Evolutionary conservation across 1,139 yeast genomes (phyloP).

Genomic region (Scheffersomyces illinoinensis): DNA sequence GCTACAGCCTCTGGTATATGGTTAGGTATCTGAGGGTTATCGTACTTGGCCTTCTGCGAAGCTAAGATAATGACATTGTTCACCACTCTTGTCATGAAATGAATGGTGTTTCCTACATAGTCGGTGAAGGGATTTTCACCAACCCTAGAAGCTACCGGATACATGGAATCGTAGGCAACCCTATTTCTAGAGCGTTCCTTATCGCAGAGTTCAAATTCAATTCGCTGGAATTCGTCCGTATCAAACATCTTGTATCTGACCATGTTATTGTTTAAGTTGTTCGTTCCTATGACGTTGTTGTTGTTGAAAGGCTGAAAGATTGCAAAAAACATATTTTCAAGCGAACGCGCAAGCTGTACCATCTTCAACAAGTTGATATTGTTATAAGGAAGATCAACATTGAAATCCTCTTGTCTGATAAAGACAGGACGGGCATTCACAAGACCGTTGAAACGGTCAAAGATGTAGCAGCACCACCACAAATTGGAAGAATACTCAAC

Average conservation of each 20-base stretch:
- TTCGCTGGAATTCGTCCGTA: slow-evolving; percentile 24
- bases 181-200: slow-evolving; percentile 14
- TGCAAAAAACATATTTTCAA: slow-evolving; percentile 32
- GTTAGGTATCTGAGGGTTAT: slow-evolving; percentile 23
- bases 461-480: slow-evolving; percentile 39
- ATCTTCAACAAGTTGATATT: slow-evolving; percentile 25
- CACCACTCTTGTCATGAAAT: slow-evolving; percentile 26
- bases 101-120: slow-evolving; percentile 19
- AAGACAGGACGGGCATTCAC: slow-evolving; percentile 38
- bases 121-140: slow-evolving; percentile 2
- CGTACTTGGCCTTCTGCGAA: slow-evolving; percentile 29
- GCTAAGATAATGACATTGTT: slow-evolving; percentile 28
- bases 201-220: slow-evolving; percentile 29
- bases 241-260: slow-evolving; percentile 20
- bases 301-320: slow-evolving; percentile 31
- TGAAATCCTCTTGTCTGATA: slow-evolving; percentile 35
- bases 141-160: not conserved
- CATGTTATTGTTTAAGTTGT: slow-evolving; percentile 11
- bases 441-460: slow-evolving; percentile 39
- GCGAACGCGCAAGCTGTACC: slow-evolving; percentile 25
- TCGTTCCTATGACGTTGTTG: slow-evolving; percentile 10
- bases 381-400: slow-evolving; percentile 26
- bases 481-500: slow-evolving; percentile 26
- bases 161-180: not conserved
- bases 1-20: slow-evolving; percentile 24